A percentile compares a stretch with the other conserved stretches of the same genome.
These are phyloP conservation scores for Schoenoplectus triqueter DNA, from an alignment of 202 grass and related monocot species.

Conservation along the genomic window DNA sequence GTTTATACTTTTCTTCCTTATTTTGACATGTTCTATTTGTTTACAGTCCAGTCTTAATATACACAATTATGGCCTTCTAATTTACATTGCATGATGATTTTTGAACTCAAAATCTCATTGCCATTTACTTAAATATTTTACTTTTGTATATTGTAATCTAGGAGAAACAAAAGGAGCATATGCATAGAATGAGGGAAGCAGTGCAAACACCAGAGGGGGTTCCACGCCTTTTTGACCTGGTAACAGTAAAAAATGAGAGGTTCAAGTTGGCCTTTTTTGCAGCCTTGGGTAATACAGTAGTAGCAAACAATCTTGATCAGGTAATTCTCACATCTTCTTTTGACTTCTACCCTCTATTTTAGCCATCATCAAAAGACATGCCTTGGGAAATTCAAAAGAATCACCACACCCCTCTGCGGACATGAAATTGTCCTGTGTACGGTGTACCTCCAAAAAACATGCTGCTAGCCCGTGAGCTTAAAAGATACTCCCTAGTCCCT, in stretches of 20 bases:
- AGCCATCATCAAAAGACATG: slow-evolving; percentile 25
- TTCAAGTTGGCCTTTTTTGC: slow-evolving; percentile 84
- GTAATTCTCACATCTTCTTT: slow-evolving; percentile 43
- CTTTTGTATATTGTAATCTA: slow-evolving; percentile 41
- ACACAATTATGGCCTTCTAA: not conserved
- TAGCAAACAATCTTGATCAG: slow-evolving; percentile 86
- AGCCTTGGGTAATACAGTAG: slow-evolving; percentile 76
- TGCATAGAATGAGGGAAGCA: slow-evolving; percentile 54
- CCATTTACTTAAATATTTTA: not conserved
- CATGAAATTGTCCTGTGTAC: not conserved
- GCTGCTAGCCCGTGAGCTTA: not conserved
- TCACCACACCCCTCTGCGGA: not conserved
- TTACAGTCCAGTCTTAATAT: not conserved
- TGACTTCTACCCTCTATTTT: slow-evolving; percentile 28
- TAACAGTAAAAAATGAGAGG: slow-evolving; percentile 85
- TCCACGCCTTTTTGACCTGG: slow-evolving; percentile 90
- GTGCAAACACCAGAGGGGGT: slow-evolving; percentile 81
- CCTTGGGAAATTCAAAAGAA: not conserved
- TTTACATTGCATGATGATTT: not conserved
- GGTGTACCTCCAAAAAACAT: not conserved
- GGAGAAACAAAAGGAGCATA: slow-evolving; percentile 83
- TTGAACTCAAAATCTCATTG: slow-evolving; percentile 1
- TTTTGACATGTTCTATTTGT: slow-evolving; percentile 18
- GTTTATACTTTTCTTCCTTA: slow-evolving; percentile 48
- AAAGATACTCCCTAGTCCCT: not conserved